These are phyloP conservation scores for Stereum hirsutum DNA, from an alignment of 1,284 basidiomycete genomes.

Conservation along the genomic window DNA sequence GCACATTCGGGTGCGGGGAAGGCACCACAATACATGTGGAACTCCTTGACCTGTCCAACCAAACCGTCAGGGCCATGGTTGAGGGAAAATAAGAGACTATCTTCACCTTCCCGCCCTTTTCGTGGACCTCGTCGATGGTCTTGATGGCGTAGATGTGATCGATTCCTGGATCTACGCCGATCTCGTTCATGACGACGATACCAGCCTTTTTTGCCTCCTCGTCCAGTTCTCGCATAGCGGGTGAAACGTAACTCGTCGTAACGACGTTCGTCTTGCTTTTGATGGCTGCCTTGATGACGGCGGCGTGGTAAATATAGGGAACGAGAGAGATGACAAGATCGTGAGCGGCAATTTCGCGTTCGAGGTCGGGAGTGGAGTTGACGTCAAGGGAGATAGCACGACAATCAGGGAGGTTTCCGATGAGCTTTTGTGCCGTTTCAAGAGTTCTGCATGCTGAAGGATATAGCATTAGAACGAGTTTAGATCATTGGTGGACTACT, in stretches of 20 bases:
- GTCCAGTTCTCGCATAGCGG: slow-evolving; percentile 86
- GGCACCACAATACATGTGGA: slow-evolving; percentile 96
- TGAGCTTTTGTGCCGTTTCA: slow-evolving; percentile 62
- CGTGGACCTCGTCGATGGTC: slow-evolving; percentile 92
- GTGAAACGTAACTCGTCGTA: slow-evolving; percentile 92
- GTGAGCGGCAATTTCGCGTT: slow-evolving; percentile 74
- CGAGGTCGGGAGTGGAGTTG: slow-evolving; percentile 62
- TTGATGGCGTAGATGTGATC: slow-evolving; percentile 97
- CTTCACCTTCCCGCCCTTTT: slow-evolving; percentile 82
- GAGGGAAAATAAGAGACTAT: slow-evolving; percentile 7
- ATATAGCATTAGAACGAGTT: slow-evolving; percentile 1
- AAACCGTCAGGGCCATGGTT: not conserved
- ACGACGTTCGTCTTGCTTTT: slow-evolving; percentile 93
- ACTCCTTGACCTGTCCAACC: slow-evolving; percentile 69
- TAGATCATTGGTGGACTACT: slow-evolving; percentile 4
- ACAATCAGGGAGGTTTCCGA: slow-evolving; percentile 59
- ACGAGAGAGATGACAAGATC: slow-evolving; percentile 97
- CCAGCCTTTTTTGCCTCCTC: slow-evolving; percentile 81
- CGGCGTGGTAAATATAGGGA: slow-evolving; percentile 89
- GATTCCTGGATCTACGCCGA: slow-evolving; percentile 93
- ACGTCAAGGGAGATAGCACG: slow-evolving; percentile 83
- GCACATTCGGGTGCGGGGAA: slow-evolving; percentile 87
- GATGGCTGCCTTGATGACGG: slow-evolving; percentile 93
- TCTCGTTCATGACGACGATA: slow-evolving; percentile 96
- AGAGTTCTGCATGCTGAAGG: slow-evolving; percentile 77